Percentiles rank a stretch among this genome's conserved stretches.
Conservation (phyloP, 1,284 basidiomycete genomes). For the Ustilago loliicola region DNA sequence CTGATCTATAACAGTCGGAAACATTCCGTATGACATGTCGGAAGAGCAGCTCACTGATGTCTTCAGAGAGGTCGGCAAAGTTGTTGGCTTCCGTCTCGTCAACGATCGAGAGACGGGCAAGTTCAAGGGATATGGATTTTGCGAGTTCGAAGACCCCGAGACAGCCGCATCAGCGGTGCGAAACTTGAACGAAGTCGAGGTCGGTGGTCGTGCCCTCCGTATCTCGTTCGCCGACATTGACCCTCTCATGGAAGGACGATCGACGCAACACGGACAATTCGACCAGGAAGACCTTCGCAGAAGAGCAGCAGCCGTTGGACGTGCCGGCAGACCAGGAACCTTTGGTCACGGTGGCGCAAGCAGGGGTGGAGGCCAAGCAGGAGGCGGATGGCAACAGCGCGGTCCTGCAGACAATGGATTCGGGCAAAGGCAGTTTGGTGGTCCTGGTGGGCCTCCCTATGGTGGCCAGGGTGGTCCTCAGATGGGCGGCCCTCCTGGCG, state of each 20-base stretch:
- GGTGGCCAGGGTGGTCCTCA: slow-evolving; percentile 35
- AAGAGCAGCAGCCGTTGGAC: slow-evolving; percentile 42
- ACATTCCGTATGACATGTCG: slow-evolving; percentile 70
- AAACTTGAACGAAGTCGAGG: slow-evolving; percentile 83
- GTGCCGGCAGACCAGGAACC: slow-evolving; percentile 46
- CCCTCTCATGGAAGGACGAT: slow-evolving; percentile 62
- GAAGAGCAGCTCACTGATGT: slow-evolving; percentile 69
- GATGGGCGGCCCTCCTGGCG: slow-evolving; percentile 28
- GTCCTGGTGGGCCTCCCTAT: slow-evolving; percentile 22
- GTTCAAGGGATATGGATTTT: slow-evolving; percentile 96
- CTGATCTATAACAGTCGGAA: slow-evolving; percentile 56
- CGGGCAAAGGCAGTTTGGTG: slow-evolving; percentile 28
- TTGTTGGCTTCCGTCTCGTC: slow-evolving; percentile 74
- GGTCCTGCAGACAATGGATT: slow-evolving; percentile 34
- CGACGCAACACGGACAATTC: slow-evolving; percentile 63
- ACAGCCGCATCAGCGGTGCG: slow-evolving; percentile 87
- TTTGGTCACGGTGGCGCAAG: slow-evolving; percentile 42
- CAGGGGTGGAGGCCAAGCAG: slow-evolving; percentile 21
- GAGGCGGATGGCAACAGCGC: slow-evolving; percentile 39
- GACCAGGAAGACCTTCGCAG: slow-evolving; percentile 53
- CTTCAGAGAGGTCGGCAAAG: slow-evolving; percentile 67
- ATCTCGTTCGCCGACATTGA: slow-evolving; percentile 79
- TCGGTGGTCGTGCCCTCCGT: slow-evolving; percentile 84
- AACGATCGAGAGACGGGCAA: slow-evolving; percentile 96
- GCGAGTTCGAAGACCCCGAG: slow-evolving; percentile 95